A percentile compares a stretch with the other conserved stretches of the same genome.
Evolutionary conservation across 2,329 filamentous ascomycete genomes (phyloP).

Genomic region (Dactylellina haptotyla): DNA sequence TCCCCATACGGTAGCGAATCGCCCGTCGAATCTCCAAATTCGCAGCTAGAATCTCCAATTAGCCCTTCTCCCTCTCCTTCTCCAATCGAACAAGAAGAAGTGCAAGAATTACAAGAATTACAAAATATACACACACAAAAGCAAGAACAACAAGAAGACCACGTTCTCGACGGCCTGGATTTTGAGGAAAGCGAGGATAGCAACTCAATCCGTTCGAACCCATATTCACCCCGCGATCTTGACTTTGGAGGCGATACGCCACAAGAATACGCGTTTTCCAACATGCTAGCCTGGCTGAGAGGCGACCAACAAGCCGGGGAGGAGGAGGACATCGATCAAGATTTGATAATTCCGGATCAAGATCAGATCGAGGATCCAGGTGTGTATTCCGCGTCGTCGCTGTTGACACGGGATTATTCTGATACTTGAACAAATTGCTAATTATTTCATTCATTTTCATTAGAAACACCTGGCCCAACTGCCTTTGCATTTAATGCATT

Average conservation of each 20-base stretch:
- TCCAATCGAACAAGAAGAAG: not conserved
- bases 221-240: not conserved
- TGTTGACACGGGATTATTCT: constrained; percentile 57
- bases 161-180: not conserved
- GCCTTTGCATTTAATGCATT: constrained; percentile 75
- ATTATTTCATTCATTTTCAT: constrained; percentile 65
- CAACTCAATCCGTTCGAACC: not conserved
- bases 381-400: constrained; percentile 44
- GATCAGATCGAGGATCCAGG: constrained; percentile 33
- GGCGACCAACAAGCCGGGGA: constrained; percentile 38
- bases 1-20: constrained; percentile 36
- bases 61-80: not conserved
- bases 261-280: constrained; percentile 35
- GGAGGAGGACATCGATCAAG: constrained; percentile 51
- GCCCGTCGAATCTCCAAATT: constrained; percentile 2
- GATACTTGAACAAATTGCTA: not conserved
- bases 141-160: not conserved
- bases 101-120: too few relatives aligned
- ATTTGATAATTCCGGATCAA: constrained; percentile 50
- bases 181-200: not conserved
- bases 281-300: constrained; percentile 52
- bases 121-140: too few relatives aligned
- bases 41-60: not conserved
- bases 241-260: constrained; percentile 4
- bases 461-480: constrained; percentile 71